Percentiles rank a stretch among this genome's conserved stretches.
phyloP scores from a whole-genome alignment of 768 basidiomycete species.

The Suillus ampliporus region DNA sequence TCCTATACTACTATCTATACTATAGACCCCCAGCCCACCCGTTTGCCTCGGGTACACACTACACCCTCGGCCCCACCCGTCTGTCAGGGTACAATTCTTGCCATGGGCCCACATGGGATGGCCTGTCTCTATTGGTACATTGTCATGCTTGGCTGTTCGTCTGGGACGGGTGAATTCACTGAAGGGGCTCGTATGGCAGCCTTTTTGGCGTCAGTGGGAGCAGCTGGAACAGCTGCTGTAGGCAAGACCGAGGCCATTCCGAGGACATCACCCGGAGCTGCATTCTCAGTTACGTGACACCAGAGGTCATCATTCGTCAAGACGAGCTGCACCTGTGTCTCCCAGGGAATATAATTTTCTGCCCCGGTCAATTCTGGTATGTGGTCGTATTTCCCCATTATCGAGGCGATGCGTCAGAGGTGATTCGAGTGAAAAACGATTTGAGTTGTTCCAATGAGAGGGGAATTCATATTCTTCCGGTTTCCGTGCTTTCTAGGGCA shows the following conservation, averaged over 20 bases:
- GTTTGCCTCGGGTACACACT: too few species aligned
- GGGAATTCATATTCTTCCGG: not conserved
- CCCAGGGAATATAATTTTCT: constrained; percentile 6
- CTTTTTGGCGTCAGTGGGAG: not conserved
- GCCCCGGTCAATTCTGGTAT: constrained; percentile 14
- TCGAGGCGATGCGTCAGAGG: not conserved
- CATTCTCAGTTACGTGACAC: constrained; percentile 7
- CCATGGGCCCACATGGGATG: too few species aligned
- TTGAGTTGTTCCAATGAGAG: not conserved
- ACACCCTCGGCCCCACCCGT: too few species aligned
- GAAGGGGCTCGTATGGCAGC: constrained; percentile 9
- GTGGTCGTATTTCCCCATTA: constrained; percentile 18
- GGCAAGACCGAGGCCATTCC: not conserved
- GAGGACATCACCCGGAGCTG: not conserved
- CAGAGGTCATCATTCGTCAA: constrained; percentile 12
- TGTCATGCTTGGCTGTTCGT: too few species aligned
- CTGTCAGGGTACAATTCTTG: too few species aligned
- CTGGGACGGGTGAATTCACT: too few species aligned
- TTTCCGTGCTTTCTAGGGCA: not conserved
- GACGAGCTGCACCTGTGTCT: not conserved
- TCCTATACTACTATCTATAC: too few species aligned
- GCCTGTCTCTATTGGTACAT: too few species aligned
- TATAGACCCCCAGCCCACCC: too few species aligned
- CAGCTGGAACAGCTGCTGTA: not conserved
- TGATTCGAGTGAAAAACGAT: not conserved